Evolutionary conservation across 805 yeast genomes (phyloP), one percentile per base, ranked within the genome.

Genomic region (Pichia insulana): DNA sequence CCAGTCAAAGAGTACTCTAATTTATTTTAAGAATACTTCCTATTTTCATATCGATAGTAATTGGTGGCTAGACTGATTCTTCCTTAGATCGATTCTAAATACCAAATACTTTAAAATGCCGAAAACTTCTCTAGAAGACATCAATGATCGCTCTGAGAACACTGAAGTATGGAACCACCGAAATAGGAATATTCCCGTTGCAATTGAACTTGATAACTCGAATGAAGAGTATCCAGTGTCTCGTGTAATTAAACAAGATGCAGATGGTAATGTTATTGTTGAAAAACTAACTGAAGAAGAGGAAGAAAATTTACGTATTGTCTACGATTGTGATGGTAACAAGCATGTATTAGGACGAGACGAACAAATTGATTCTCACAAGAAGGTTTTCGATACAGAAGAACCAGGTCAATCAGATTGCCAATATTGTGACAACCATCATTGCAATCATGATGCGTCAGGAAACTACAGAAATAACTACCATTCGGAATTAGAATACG

Each of bases 201-300:
- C 71, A 35, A 77, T 75, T 2, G 69, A 76, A 37, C 51, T 78
- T 20, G 71, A 70, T 53, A 68, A 78, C 51, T 76, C 80, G 12
- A 67, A 70, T 32, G 70, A 73, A 30, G 86, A 80, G 13, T 83
- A 83, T 54, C 92, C 92, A 2, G 70, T 74, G 12, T 80, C 88
- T 8, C 61, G 92, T 43, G 78, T 83, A 4, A 77, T 83, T 36
- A 80, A 76, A 50, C 78, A 80, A 50, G 83, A 75, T 4, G 49
- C 58, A 5, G 81, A 83, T 56, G 94, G 94, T 7, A 85, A 82
- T 50, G 83, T 84, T 5, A 73, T 83, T 38, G 87, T 85, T 19
- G 82, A 83, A 51, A 70, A 74, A 40, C 55, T 76, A 39, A 53
- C 52, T 19, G 51, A 49, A 43, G 47, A 30, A 40, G 46, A 48